These are phyloP conservation scores for Pochonia chlamydosporia DNA, from an alignment of 2,329 filamentous ascomycete genomes.

Conservation along the genomic window DNA sequence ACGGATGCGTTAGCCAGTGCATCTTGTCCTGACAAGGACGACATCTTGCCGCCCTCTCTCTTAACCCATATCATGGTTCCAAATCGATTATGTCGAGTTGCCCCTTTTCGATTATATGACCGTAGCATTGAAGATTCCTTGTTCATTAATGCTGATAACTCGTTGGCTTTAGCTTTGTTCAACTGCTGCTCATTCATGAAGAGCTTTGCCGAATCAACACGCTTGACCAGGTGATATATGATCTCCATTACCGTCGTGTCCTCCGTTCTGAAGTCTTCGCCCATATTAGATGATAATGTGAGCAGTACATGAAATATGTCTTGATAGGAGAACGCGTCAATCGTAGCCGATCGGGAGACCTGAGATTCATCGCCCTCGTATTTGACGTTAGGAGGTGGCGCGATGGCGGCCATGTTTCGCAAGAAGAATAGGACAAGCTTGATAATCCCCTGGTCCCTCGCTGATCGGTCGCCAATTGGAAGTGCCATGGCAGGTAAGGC, in stretches of 20 bases:
- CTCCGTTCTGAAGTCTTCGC: conserved; percentile 85
- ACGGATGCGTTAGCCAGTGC: conserved; percentile 67
- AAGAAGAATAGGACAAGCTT: conserved; percentile 85
- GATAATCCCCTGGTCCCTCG: conserved; percentile 85
- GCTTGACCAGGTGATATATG: conserved; percentile 87
- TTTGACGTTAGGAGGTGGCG: conserved; percentile 63
- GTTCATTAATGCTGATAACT: conserved; percentile 67
- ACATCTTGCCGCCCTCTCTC: conserved; percentile 75
- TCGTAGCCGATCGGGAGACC: conserved; percentile 78
- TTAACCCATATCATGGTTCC: conserved; percentile 98
- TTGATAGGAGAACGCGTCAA: conserved; percentile 84
- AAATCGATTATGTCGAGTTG: conserved; percentile 87
- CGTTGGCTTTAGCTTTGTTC: conserved; percentile 61
- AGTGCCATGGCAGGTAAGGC: conserved; percentile 82
- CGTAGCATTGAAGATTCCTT: conserved; percentile 82
- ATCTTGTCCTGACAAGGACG: conserved; percentile 83
- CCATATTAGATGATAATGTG: conserved; percentile 86
- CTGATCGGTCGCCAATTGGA: conserved; percentile 66
- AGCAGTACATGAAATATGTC: conserved; percentile 83
- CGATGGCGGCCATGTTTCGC: conserved; percentile 82
- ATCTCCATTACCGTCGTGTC: conserved; percentile 89
- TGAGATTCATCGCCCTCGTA: conserved; percentile 87
- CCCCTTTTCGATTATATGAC: conserved; percentile 69
- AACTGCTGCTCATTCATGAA: conserved; percentile 78
- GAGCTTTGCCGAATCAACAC: conserved; percentile 74